phyloP scores from a whole-genome alignment of 345 rosid genomes.

The Citrus medica region DNA sequence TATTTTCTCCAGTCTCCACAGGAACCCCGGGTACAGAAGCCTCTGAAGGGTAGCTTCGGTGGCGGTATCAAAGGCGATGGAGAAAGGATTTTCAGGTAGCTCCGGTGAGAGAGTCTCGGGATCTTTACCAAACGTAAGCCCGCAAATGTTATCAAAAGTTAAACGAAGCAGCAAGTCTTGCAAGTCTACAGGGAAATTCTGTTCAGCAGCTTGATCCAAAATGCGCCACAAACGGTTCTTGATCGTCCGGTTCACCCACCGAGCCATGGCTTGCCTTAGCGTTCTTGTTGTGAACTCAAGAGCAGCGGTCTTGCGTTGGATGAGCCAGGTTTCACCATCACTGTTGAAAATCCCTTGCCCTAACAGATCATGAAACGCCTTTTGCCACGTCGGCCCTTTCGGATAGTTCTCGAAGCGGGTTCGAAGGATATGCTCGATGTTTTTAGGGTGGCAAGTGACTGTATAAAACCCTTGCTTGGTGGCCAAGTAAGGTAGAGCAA shows the following conservation, averaged over 20 bases:
- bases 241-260: constrained; percentile 89
- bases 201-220: constrained; percentile 48
- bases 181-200: constrained; percentile 50
- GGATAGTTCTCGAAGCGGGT: constrained; percentile 88
- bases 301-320: constrained; percentile 87
- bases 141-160: constrained; percentile 92
- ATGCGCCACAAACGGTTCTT: constrained; percentile 80
- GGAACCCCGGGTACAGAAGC: constrained; percentile 64
- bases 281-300: constrained; percentile 89
- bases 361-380: constrained; percentile 77
- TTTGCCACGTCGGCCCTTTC: constrained; percentile 78
- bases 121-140: constrained; percentile 87
- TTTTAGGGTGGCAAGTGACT: constrained; percentile 85
- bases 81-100: constrained; percentile 70
- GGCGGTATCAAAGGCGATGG: constrained; percentile 73
- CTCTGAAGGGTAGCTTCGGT: constrained; percentile 85
- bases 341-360: constrained; percentile 90
- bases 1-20: constrained; percentile 64
- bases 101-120: constrained; percentile 72
- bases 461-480: constrained; percentile 72
- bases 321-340: constrained; percentile 92
- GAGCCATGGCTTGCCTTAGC: constrained; percentile 86
- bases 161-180: constrained; percentile 82
- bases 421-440: constrained; percentile 78
- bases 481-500: constrained; percentile 71